Evolutionary conservation across 106 monocot genomes (phyloP).

Genomic region (Apostasia shenzhenica): DNA sequence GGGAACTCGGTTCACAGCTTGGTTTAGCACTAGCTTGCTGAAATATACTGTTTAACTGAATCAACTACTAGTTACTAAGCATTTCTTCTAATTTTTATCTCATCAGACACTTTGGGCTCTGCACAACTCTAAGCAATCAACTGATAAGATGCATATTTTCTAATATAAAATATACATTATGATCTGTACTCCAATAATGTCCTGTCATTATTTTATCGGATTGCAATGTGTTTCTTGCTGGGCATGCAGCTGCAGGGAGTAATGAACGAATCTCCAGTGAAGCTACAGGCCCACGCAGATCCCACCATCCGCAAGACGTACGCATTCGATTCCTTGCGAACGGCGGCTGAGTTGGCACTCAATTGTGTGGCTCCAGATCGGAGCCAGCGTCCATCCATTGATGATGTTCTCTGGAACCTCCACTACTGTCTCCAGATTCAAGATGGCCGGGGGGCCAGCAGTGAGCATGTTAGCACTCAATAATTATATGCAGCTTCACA

Average conservation of each 20-base stretch:
- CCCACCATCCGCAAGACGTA: conserved; percentile 1
- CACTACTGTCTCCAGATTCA: conserved; percentile 83
- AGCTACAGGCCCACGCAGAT: neutral
- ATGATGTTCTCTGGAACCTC: conserved; percentile 91
- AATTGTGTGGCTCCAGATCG: conserved; percentile 50
- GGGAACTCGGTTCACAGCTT: no score
- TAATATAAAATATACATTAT: no score
- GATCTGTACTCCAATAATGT: no score
- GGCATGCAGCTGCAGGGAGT: neutral
- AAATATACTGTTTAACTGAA: no score
- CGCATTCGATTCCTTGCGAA: neutral
- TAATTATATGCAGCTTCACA: no score
- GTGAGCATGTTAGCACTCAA: conserved; percentile 40
- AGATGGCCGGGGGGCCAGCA: conserved; percentile 61
- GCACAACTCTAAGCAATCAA: neutral
- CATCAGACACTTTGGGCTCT: neutral
- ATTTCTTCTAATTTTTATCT: no score
- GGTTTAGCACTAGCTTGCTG: no score
- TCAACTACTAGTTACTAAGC: no score
- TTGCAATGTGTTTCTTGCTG: no score
- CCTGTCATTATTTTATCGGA: no score
- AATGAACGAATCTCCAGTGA: conserved; percentile 11
- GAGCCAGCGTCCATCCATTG: conserved; percentile 59
- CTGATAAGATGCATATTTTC: neutral
- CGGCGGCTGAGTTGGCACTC: conserved; percentile 33